Conservation (phyloP, 2,329 filamentous ascomycete genomes). For the Exophiala bonariae region DNA sequence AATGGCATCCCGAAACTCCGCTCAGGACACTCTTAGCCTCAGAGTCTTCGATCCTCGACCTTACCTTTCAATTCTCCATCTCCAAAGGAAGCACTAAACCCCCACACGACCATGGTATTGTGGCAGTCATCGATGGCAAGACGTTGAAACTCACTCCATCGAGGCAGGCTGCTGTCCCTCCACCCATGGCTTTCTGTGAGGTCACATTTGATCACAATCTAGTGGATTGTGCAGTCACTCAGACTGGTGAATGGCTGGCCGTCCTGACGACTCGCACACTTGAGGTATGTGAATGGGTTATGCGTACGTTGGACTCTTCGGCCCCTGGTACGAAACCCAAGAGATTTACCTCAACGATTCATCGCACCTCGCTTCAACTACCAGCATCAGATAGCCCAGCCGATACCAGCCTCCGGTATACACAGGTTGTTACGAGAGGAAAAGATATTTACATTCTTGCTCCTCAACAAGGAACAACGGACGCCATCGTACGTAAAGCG, state of each 20-base stretch:
- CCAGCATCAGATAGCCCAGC: not conserved
- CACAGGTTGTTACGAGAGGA: conserved; percentile 50
- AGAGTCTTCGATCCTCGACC: conserved; percentile 23
- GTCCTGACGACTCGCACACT: conserved; percentile 69
- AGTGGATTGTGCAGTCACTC: conserved; percentile 73
- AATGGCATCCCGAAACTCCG: conserved; percentile 85
- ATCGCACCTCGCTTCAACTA: conserved; percentile 20
- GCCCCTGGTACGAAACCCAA: conserved; percentile 48
- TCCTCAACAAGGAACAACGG: conserved; percentile 32
- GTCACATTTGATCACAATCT: conserved; percentile 62
- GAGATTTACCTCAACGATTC: conserved; percentile 46
- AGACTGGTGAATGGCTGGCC: conserved; percentile 64
- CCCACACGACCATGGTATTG: conserved; percentile 74
- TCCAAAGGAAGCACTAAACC: conserved; percentile 67
- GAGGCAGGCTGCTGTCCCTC: conserved; percentile 79
- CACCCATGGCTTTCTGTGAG: conserved; percentile 86
- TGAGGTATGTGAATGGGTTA: conserved; percentile 69
- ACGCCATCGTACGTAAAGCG: conserved; percentile 30
- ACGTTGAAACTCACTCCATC: conserved; percentile 82
- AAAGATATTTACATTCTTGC: conserved; percentile 45
- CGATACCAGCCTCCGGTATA: conserved; percentile 6
- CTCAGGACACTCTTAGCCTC: conserved; percentile 64
- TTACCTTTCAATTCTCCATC: conserved; percentile 16
- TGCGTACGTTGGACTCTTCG: conserved; percentile 28
- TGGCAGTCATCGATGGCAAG: conserved; percentile 82